A percentile compares a stretch with the other conserved stretches of the same genome.
Conservation (phyloP, 2,329 filamentous ascomycete species). For the Diplodia intermedia region DNA sequence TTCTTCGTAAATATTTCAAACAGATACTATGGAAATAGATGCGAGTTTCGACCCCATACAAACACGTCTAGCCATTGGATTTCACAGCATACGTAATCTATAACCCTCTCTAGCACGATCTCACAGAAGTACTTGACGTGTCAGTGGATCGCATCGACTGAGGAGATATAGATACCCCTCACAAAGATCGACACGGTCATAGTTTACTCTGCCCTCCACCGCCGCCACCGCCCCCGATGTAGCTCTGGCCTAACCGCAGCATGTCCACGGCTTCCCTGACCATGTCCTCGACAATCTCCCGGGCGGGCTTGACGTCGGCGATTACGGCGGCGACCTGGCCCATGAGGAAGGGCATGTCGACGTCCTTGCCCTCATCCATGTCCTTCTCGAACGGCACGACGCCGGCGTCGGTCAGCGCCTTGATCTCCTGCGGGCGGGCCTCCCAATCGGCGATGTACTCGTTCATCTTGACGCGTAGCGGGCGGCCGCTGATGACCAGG, state of each 20-base stretch:
- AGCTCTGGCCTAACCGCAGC: conserved; percentile 47
- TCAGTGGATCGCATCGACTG: too few relatives aligned
- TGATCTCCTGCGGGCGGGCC: conserved; percentile 73
- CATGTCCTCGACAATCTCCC: conserved; percentile 89
- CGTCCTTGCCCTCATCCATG: conserved; percentile 78
- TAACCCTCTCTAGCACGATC: too few relatives aligned
- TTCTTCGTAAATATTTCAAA: too few relatives aligned
- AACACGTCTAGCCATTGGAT: too few relatives aligned
- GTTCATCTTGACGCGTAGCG: conserved; percentile 80
- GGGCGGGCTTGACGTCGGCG: conserved; percentile 77
- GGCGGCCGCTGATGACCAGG: conserved; percentile 80
- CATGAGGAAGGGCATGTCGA: conserved; percentile 91
- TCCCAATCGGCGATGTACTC: conserved; percentile 87
- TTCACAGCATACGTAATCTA: too few relatives aligned
- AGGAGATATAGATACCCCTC: neutral
- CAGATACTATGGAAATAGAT: too few relatives aligned
- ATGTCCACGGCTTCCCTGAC: conserved; percentile 59
- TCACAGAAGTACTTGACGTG: too few relatives aligned
- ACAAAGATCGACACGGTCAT: conserved; percentile 34
- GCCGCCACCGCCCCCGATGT: conserved; percentile 37
- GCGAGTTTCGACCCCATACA: too few relatives aligned
- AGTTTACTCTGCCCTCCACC: conserved; percentile 43
- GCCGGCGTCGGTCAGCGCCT: conserved; percentile 75
- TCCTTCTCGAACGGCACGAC: conserved; percentile 84
- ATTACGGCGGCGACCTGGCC: conserved; percentile 88